Evolutionary conservation across 805 yeast species (phyloP), one percentile per base, ranked within the genome.

Genomic region (Schizosaccharomyces lindneri): DNA sequence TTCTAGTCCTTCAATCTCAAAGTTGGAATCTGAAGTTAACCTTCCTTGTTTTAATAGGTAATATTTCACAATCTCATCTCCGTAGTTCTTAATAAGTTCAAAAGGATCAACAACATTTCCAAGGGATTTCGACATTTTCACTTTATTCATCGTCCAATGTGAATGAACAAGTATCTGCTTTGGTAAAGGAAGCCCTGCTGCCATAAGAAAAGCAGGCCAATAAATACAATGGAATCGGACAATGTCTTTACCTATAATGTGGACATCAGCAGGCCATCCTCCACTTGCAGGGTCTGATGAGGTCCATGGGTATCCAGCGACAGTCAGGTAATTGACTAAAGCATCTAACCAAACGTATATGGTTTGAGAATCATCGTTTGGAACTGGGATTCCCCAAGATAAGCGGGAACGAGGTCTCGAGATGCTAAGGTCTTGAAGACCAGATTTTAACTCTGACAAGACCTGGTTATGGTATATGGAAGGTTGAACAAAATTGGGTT

Each of bases 331-430:
- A 70, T 88, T 93, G 55, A 84, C 76, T 57, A 93, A 75, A 0
- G 98, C 98, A 73, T 93, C 98, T 63, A 93, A 83, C 98, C 98
- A 93, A 17, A 93, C 98, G 68, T 93, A 93, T 61, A 93, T 81
- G 59, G 78, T 83, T 69, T 90, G 97, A 0, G 81, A 67, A 0
- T 76, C 72, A 68, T 89, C 95, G 27, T 76, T 75, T 1, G 98
- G 97, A 1, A 90, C 97, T 5, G 79, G 79, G 31, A 93, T 83
- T 0, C 96, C 97, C 98, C 98, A 93, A 39, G 77, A 72, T 51
- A 88, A 75, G 63, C 98, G 75, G 9, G 81, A 73, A 0, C 81
- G 68, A 0, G 97, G 97, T 65, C 98, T 75, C 0, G 97, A 88
- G 2, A 93, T 77, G n/a, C 95, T 85, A 59, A 93, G 75, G 69